Base-by-base conservation (phyloP, 176 grass and related monocot species). In the Aegilops longissima region DNA sequence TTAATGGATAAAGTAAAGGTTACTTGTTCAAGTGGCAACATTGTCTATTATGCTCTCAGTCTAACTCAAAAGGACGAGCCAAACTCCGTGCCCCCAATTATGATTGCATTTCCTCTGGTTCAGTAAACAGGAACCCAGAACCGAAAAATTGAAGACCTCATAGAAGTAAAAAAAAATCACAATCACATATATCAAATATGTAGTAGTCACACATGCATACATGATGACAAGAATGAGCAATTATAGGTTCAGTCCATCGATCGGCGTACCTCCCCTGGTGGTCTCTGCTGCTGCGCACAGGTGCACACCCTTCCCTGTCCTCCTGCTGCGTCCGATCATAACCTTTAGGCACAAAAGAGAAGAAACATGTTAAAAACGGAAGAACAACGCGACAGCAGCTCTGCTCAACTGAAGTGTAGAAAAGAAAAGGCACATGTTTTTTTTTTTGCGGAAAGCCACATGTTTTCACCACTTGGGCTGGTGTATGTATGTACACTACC, bases 241-340 rank as follows among this genome's bases (percentile, higher is more conserved):
- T 35, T 42, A 73, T 78, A 78, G 21, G 16, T 49, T 42, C 5
- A 66, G 54, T 52, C 49, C 49, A 52, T 80, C 17, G 81, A 18
- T 52, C 1, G 42, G 0, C 80, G 54, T 87, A 91, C 90, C 86
- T 91, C 62, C 81, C 81, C 61, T 76, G 85, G 81, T 30, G 29
- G 36, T 76, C 81, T 69, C 75, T 87, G 68, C 69, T 91, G 45
- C 71, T 77, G 80, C 24, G 80, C 52, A 87, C 12, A 42, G 52
- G 81, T 25, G 68, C 88, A 70, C 81, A 86, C 76, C 54, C 85
- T 88, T 76, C 80, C 12, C 6, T 82, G 23, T 73, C 51, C 12
- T 34, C n/a, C 0, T 8, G 54, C 12, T 91, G 61, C 51, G 49
- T 63, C 86, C 81, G 81, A 35, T 83, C 79, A 77, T 83, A 92